Percentiles rank a stretch among this genome's conserved stretches.
These are phyloP conservation scores for Tilletia caries DNA, from an alignment of 1,284 basidiomycete species.

Conservation along the genomic window DNA sequence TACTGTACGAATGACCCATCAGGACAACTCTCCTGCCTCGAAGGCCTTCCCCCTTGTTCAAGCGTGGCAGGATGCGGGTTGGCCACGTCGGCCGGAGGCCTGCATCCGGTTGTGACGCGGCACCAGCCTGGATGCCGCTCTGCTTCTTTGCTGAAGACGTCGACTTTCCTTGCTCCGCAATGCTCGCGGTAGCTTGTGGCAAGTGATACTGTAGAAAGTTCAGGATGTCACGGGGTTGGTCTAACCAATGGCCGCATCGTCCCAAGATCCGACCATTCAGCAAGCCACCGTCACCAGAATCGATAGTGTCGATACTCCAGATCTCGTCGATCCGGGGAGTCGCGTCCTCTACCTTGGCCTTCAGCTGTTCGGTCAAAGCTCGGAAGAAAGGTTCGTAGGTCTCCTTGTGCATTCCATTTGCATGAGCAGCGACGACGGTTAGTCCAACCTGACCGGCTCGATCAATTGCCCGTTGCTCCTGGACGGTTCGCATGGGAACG, in stretches of 20 bases:
- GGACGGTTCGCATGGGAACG: background rate
- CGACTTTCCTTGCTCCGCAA: background rate
- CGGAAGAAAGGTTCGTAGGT: slow-evolving; percentile 15
- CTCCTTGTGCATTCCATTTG: slow-evolving; percentile 78
- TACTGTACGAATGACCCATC: slow-evolving; percentile 79
- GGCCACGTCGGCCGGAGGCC: slow-evolving; percentile 24
- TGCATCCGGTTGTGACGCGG: background rate
- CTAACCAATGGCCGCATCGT: slow-evolving; percentile 66
- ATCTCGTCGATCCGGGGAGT: slow-evolving; percentile 64
- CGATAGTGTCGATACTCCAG: slow-evolving; percentile 72
- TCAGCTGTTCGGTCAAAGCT: background rate
- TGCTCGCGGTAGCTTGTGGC: slow-evolving; percentile 49
- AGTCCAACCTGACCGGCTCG: slow-evolving; percentile 55
- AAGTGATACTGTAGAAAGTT: slow-evolving; percentile 67
- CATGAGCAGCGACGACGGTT: slow-evolving; percentile 72
- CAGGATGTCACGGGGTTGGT: slow-evolving; percentile 69
- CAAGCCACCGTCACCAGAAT: slow-evolving; percentile 71
- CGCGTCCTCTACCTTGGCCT: slow-evolving; percentile 17
- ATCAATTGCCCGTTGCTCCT: background rate
- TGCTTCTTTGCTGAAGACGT: background rate
- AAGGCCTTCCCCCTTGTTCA: slow-evolving; percentile 13
- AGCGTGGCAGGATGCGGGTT: slow-evolving; percentile 23
- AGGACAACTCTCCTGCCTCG: slow-evolving; percentile 58
- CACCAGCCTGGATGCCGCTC: background rate
- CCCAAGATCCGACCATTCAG: slow-evolving; percentile 64